A percentile compares a stretch with the other conserved stretches of the same genome.
These are phyloP conservation scores for Dichotomocladium elegans DNA, from an alignment of 371 early-diverging fungal species.

Conservation along the genomic window DNA sequence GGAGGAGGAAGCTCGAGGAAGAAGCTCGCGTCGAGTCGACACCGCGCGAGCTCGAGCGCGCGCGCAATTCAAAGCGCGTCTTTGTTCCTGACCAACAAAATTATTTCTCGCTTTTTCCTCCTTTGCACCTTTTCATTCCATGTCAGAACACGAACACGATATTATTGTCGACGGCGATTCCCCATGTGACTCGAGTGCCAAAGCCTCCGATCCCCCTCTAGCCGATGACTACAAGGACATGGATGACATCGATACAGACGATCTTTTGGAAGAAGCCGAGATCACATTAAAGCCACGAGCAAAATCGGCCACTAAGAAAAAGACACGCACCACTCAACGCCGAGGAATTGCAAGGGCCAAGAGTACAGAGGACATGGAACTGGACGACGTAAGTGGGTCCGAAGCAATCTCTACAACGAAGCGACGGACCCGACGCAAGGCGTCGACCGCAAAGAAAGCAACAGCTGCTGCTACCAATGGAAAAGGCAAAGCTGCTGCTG, in stretches of 20 bases:
- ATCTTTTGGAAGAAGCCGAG: slow-evolving; percentile 21
- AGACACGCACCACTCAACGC: slow-evolving; percentile 2
- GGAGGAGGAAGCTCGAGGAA: too few species aligned
- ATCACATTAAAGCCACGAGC: slow-evolving; percentile 1
- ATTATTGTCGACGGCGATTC: too few species aligned
- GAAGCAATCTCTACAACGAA: background rate
- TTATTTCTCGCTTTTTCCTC: too few species aligned
- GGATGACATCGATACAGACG: slow-evolving; percentile 25
- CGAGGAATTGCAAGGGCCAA: slow-evolving; percentile 2
- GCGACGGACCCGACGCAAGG: background rate
- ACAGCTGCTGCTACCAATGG: slow-evolving; percentile 1
- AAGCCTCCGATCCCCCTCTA: too few species aligned
- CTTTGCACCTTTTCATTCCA: too few species aligned
- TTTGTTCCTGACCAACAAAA: too few species aligned
- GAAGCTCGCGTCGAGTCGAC: too few species aligned
- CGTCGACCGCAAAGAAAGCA: background rate
- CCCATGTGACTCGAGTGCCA: too few species aligned
- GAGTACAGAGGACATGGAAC: slow-evolving; percentile 9
- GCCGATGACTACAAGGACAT: slow-evolving; percentile 11
- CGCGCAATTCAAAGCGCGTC: too few species aligned
- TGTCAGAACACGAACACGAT: too few species aligned
- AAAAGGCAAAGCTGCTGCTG: background rate
- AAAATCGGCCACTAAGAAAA: slow-evolving; percentile 1
- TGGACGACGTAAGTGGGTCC: slow-evolving; percentile 1
- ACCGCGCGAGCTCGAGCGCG: too few species aligned